A percentile compares a stretch with the other conserved stretches of the same genome.
phyloP scores from a whole-genome alignment of 306 rosid species.

The Sicyos baderoa region DNA sequence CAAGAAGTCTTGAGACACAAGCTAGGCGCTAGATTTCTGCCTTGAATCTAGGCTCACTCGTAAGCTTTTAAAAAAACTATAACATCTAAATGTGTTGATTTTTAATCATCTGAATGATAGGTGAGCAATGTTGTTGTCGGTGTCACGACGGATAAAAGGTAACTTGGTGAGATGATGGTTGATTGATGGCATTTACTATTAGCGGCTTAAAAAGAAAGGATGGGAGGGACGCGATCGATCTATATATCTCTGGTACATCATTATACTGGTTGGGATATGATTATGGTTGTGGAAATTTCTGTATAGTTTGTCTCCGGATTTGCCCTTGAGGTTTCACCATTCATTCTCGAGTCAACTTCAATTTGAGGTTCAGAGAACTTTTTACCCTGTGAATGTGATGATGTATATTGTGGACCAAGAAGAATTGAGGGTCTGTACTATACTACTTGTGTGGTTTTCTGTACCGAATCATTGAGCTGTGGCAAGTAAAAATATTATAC shows the following conservation, averaged over 20 bases:
- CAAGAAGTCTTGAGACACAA: too few relatives aligned
- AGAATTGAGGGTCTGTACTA: slow-evolving; percentile 13
- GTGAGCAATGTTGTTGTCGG: slow-evolving; percentile 98
- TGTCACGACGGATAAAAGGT: slow-evolving; percentile 79
- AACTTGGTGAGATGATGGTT: slow-evolving; percentile 10
- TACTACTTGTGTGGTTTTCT: not conserved
- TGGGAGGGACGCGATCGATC: slow-evolving; percentile 16
- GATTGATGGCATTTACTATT: slow-evolving; percentile 9
- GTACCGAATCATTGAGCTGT: slow-evolving; percentile 15
- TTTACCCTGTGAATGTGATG: slow-evolving; percentile 19
- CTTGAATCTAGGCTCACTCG: too few relatives aligned
- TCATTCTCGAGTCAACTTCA: slow-evolving; percentile 13
- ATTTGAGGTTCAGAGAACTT: slow-evolving; percentile 21
- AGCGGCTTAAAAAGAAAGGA: slow-evolving; percentile 1
- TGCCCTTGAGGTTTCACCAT: not conserved
- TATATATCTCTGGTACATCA: slow-evolving; percentile 12
- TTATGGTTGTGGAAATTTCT: slow-evolving; percentile 15
- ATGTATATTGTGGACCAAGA: slow-evolving; percentile 15
- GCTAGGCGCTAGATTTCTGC: too few relatives aligned
- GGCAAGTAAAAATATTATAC: slow-evolving; percentile 17
- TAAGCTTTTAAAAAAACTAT: too few relatives aligned
- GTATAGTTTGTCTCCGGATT: slow-evolving; percentile 21
- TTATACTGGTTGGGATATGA: slow-evolving; percentile 17
- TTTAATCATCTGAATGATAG: slow-evolving; percentile 35
- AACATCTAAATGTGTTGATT: slow-evolving; percentile 3